These are phyloP conservation scores for Ganoderma sinense DNA, from an alignment of 1,284 basidiomycete species.

Conservation along the genomic window DNA sequence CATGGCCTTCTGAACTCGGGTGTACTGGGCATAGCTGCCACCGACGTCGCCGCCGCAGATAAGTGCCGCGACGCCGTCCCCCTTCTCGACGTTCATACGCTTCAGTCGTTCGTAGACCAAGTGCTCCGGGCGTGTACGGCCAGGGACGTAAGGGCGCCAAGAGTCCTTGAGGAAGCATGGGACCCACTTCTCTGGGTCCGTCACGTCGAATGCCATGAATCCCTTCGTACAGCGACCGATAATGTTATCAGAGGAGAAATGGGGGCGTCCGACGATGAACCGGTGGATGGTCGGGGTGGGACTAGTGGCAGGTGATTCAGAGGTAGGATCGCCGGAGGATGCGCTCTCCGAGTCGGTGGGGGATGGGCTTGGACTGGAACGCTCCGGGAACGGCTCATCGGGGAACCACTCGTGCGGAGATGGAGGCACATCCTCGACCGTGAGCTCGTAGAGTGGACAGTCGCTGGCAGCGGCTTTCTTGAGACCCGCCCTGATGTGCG, in stretches of 20 bases:
- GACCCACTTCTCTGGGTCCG: not conserved
- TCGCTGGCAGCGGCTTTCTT: no score
- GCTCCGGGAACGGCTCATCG: no score
- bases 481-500: no score
- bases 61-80: conserved; percentile 1
- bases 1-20: conserved; percentile 3
- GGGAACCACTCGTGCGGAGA: no score
- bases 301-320: no score
- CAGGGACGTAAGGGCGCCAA: conserved; percentile 16
- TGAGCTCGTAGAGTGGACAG: no score
- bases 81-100: not conserved
- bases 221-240: conserved; percentile 16
- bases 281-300: no score
- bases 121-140: conserved; percentile 12
- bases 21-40: conserved; percentile 7
- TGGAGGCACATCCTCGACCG: no score
- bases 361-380: no score
- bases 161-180: conserved; percentile 20
- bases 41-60: conserved; percentile 22
- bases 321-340: no score
- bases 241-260: not conserved
- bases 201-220: conserved; percentile 11
- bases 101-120: conserved; percentile 11
- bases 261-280: no score
- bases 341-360: no score